Base-by-base conservation (phyloP, 2,329 filamentous ascomycete genomes). In the Sordariomycetes sp. region DNA sequence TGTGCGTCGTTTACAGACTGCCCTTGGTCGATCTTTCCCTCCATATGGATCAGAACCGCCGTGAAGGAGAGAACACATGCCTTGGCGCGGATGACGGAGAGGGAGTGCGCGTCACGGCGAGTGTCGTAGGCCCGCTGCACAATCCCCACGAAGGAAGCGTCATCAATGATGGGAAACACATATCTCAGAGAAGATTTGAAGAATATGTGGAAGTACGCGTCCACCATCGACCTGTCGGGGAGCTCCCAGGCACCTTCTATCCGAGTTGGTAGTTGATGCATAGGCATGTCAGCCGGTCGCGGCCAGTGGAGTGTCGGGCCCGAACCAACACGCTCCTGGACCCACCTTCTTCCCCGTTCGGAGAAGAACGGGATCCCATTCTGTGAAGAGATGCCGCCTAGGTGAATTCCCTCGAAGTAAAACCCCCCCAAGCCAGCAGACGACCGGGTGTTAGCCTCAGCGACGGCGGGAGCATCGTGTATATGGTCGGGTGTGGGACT, bases 11-110 rank as follows among this genome's bases (percentile, higher is more conserved):
- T n/a, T 11, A 55, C 16, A 35, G 22, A 52, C 34, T 37, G 54
- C 52, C 14, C 28, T 34, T 1, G 37, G 35, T 35, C 28, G 24
- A 20, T 28, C 28, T 50, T 50, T 14, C 46, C 46, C 20, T 50
- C 18, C 18, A 50, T 22, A 24, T 50, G 46, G 11, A 50, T 24
- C 11, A 53, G 48, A 28, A 61, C 46, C 14, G 61, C 52, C 16
- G 60, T 57, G 10, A 63, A 40, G 3, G 61, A 60, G 59, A 58
- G 61, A 5, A 63, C 53, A 20, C 61, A 63, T 18, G 61, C 61
- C 22, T 61, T 58, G 10, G 61, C 61, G 11, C 20, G 57, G 32
- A 28, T 51, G 59, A 37, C 34, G 20, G 46, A 18, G 55, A 51
- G 12, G 35, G 52, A 28, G 7, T 40, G 34, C 18, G 46, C 6